Conservation (phyloP, 73 alveolate species). For the Tetrahymena thermophila region DNA sequence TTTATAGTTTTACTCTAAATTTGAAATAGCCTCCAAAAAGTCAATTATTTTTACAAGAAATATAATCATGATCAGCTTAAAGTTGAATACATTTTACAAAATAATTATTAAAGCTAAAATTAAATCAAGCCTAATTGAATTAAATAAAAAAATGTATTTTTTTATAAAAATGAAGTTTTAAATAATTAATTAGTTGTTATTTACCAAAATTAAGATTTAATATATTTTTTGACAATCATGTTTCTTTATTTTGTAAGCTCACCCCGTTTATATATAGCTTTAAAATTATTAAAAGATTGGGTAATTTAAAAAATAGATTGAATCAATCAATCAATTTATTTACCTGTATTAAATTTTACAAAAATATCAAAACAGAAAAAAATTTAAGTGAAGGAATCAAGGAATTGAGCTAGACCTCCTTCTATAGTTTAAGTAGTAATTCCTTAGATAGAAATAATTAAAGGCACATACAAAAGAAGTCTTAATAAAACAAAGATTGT, state of each 20-base stretch:
- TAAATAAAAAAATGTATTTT: not conserved
- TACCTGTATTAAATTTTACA: not conserved
- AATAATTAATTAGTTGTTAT: not conserved
- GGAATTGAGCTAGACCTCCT: not conserved
- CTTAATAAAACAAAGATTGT: not conserved
- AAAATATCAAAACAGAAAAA: not conserved
- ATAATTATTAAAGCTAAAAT: not conserved
- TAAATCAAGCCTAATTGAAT: not conserved
- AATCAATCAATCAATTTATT: not conserved
- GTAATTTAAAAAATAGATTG: too few relatives aligned
- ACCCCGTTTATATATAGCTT: not conserved
- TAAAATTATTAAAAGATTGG: not conserved
- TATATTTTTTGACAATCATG: not conserved
- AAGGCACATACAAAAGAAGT: not conserved
- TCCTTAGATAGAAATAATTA: not conserved
- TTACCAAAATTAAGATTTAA: not conserved
- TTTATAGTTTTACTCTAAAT: not conserved
- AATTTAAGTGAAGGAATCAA: not conserved
- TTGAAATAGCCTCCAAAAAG: not conserved
- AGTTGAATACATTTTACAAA: not conserved
- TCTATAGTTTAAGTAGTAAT: not conserved
- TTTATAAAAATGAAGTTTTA: too few relatives aligned
- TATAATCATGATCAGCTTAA: not conserved
- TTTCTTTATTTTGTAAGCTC: not conserved
- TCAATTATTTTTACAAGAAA: not conserved